phyloP scores from a whole-genome alignment of 148 eudicot species.

The Chenopodium formosanum region DNA sequence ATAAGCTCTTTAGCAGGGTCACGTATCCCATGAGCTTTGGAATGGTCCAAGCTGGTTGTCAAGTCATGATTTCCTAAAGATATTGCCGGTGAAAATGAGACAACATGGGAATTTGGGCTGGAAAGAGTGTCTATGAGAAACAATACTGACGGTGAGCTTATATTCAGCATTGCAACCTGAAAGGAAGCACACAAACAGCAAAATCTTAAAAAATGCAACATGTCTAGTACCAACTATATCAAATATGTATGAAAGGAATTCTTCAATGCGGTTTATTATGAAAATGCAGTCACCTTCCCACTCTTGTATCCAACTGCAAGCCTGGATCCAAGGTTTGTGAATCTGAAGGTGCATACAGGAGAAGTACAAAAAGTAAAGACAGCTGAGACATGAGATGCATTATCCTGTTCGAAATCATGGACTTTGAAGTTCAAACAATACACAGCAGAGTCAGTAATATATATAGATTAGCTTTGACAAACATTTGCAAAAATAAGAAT shows the following conservation, averaged over 20 bases:
- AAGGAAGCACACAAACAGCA: conserved; percentile 21
- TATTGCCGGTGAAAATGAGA: conserved; percentile 49
- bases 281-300: conserved; percentile 59
- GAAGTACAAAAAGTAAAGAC: conserved; percentile 60
- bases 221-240: not conserved
- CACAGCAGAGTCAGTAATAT: conserved; percentile 10
- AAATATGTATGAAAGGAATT: not conserved
- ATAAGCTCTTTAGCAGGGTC: conserved; percentile 45
- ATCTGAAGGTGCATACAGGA: conserved; percentile 58
- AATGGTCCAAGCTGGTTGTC: conserved; percentile 29
- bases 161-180: conserved; percentile 80
- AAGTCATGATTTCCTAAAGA: conserved; percentile 29
- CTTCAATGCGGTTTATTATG: not conserved
- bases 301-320: conserved; percentile 73
- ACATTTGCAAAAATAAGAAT: conserved; percentile 7
- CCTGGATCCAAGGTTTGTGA: conserved; percentile 54
- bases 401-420: conserved; percentile 33
- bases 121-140: conserved; percentile 56
- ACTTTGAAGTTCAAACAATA: conserved; percentile 20
- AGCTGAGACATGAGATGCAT: conserved; percentile 49
- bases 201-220: conserved; percentile 8
- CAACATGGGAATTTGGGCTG: conserved; percentile 49
- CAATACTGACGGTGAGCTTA: conserved; percentile 54
- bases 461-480: too few species aligned
- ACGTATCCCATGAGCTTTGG: conserved; percentile 32